phyloP scores from a whole-genome alignment of 202 grass and related monocot genomes.

The Panicum hallii region DNA sequence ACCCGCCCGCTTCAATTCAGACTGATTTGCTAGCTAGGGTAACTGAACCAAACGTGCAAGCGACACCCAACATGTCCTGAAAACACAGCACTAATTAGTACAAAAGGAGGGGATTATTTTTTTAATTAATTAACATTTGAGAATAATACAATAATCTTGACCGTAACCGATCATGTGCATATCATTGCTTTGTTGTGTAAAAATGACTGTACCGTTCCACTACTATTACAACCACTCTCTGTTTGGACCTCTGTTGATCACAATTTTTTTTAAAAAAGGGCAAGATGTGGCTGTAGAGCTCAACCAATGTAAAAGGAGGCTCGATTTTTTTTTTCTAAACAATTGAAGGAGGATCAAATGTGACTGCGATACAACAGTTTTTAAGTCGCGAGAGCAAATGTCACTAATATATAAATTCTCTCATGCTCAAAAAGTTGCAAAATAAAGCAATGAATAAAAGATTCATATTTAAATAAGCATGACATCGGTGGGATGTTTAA shows the following conservation, averaged over 20 bases:
- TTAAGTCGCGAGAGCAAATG: not conserved
- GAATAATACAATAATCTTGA: not conserved
- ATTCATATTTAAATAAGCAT: not conserved
- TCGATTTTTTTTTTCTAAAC: not conserved
- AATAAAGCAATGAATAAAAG: slow-evolving; percentile 24
- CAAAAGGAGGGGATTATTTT: not conserved
- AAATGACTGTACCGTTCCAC: not conserved
- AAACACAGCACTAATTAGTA: not conserved
- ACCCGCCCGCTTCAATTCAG: not conserved
- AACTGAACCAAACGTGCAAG: slow-evolving; percentile 25
- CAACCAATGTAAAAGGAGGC: not conserved
- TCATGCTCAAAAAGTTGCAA: not conserved
- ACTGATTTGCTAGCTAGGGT: not conserved
- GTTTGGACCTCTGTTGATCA: not conserved
- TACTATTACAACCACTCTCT: not conserved
- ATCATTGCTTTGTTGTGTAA: too few species aligned
- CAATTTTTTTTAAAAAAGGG: not conserved
- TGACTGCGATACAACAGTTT: not conserved
- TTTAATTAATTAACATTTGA: not conserved
- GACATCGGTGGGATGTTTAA: not conserved
- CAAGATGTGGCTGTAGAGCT: too few species aligned
- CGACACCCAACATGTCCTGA: not conserved
- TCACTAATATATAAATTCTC: not conserved
- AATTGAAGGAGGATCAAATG: not conserved
- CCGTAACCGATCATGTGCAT: too few species aligned